Conservation (phyloP, 495 filamentous ascomycete genomes). For the Penicillium waksmanii region DNA sequence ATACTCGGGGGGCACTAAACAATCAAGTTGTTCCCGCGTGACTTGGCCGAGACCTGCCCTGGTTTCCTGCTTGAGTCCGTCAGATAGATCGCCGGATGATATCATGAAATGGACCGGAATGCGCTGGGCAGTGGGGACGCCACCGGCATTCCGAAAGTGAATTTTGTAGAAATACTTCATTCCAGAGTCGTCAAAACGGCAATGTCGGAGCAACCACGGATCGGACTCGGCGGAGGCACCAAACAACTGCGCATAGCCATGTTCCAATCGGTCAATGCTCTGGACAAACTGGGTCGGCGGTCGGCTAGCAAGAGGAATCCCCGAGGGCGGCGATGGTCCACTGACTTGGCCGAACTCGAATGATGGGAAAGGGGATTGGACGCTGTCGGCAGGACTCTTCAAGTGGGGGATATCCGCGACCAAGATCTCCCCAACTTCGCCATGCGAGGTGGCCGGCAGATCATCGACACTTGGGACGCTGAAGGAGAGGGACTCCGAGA, state of each 20-base stretch:
- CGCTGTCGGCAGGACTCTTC: conserved; percentile 11
- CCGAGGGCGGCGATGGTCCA: conserved; percentile 22
- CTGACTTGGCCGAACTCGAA: conserved; percentile 22
- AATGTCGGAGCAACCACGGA: conserved; percentile 43
- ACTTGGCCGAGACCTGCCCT: conserved; percentile 21
- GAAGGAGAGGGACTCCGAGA: conserved; percentile 14
- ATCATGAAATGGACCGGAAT: conserved; percentile 44
- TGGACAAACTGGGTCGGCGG: conserved; percentile 36
- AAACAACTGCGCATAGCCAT: conserved; percentile 37
- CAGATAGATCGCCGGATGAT: conserved; percentile 31
- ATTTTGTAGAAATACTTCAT: conserved; percentile 40
- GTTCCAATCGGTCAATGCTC: conserved; percentile 39
- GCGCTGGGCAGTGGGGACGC: conserved; percentile 36
- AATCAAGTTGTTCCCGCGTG: conserved; percentile 31
- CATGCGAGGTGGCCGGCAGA: conserved; percentile 7
- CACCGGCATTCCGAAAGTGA: conserved; percentile 42
- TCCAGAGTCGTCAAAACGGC: conserved; percentile 40
- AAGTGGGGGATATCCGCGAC: conserved; percentile 9
- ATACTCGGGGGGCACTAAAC: conserved; percentile 33
- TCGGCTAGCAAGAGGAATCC: conserved; percentile 20
- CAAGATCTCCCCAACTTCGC: conserved; percentile 1
- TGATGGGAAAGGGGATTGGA: conserved; percentile 16
- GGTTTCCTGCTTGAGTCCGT: conserved; percentile 29
- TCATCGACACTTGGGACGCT: conserved; percentile 12
- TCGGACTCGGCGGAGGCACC: conserved; percentile 43